A percentile compares a stretch with the other conserved stretches of the same genome.
Conservation (phyloP, 2,329 filamentous ascomycete genomes). For the Ustilaginoidea virens region DNA sequence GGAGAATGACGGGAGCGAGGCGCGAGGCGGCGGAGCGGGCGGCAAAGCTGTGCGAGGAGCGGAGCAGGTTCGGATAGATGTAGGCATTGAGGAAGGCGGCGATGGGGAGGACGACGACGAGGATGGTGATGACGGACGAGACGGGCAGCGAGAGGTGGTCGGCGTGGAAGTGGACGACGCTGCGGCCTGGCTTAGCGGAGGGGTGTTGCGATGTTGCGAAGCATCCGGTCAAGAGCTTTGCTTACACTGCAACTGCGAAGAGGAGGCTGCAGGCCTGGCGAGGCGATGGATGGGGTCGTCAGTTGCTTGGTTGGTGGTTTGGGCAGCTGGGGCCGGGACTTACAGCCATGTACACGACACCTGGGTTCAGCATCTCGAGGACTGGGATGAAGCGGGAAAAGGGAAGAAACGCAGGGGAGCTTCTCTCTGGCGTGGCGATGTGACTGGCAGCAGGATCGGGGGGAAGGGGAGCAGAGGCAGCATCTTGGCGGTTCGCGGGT, state of each 20-base stretch:
- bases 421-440: too few relatives aligned
- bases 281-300: background rate
- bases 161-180: conserved; percentile 23
- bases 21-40: conserved; percentile 10
- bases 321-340: conserved; percentile 2
- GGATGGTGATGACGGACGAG: conserved; percentile 18
- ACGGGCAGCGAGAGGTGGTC: conserved; percentile 25
- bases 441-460: too few relatives aligned
- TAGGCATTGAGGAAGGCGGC: conserved; percentile 20
- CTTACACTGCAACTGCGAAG: conserved; percentile 17
- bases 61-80: conserved; percentile 17
- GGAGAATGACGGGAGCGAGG: conserved; percentile 17
- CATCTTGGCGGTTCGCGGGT: too few relatives aligned
- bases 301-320: background rate
- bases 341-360: conserved; percentile 17
- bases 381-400: too few relatives aligned
- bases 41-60: conserved; percentile 9
- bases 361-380: conserved; percentile 10
- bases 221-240: background rate
- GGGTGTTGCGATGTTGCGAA: background rate
- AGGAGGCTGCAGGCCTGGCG: conserved; percentile 14
- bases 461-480: too few relatives aligned
- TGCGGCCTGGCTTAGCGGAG: conserved; percentile 9
- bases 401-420: too few relatives aligned
- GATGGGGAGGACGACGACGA: conserved; percentile 25